These are phyloP conservation scores for Plasmodium malariae DNA, from an alignment of 169 alveolate species.

Conservation along the genomic window DNA sequence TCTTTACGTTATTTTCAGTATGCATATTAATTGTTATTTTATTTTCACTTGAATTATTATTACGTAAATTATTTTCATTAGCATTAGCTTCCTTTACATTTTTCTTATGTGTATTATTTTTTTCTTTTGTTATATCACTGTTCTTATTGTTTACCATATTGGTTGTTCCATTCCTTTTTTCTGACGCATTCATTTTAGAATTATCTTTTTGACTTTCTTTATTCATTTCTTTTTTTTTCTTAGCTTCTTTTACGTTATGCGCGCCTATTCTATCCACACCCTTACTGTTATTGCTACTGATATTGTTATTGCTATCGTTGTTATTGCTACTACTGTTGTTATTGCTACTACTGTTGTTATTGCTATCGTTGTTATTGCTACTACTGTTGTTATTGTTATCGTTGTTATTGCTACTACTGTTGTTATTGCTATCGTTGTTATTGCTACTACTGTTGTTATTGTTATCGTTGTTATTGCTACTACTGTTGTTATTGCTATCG, in stretches of 20 bases:
- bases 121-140: slow-evolving; percentile 25
- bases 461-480: no score
- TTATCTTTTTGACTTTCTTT: slow-evolving; percentile 40
- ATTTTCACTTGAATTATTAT: slow-evolving; percentile 9
- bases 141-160: background rate
- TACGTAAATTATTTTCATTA: slow-evolving; percentile 25
- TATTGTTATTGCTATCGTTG: no score
- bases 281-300: no score
- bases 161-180: slow-evolving; percentile 29
- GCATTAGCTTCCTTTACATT: slow-evolving; percentile 15
- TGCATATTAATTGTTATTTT: background rate
- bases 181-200: slow-evolving; percentile 9
- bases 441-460: no score
- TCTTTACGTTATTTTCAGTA: slow-evolving; percentile 22
- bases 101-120: slow-evolving; percentile 25
- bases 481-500: background rate
- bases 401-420: no score
- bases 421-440: no score
- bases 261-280: slow-evolving; percentile 6
- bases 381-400: no score
- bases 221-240: slow-evolving; percentile 45
- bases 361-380: no score
- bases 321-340: no score
- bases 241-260: background rate
- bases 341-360: no score